Percentiles rank a stretch among this genome's conserved stretches.
Conservation (phyloP, 345 rosid species). For the Gossypium raimondii region DNA sequence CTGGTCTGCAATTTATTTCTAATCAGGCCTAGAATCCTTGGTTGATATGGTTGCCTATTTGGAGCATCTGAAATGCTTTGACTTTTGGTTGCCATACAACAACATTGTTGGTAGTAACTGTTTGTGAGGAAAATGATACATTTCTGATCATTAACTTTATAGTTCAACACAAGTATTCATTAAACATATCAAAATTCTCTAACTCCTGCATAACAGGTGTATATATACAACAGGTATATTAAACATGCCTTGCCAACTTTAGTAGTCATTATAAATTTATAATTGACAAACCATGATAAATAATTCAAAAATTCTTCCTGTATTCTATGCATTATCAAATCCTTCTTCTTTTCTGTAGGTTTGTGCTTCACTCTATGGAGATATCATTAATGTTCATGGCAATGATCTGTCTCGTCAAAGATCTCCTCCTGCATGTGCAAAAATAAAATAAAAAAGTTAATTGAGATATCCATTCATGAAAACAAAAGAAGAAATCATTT, state of each 20-base stretch:
- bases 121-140: not conserved
- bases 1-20: not conserved
- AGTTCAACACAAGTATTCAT: no score
- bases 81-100: not conserved
- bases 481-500: not conserved
- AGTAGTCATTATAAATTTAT: not conserved
- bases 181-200: no score
- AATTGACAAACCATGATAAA: not conserved
- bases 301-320: not conserved
- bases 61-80: slow-evolving; percentile 1
- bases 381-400: slow-evolving; percentile 18
- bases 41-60: not conserved
- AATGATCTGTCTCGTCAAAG: slow-evolving; percentile 58
- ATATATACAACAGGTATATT: no score
- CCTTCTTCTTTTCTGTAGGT: not conserved
- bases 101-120: not conserved
- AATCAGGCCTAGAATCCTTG: not conserved
- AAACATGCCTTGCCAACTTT: not conserved
- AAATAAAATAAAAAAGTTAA: not conserved
- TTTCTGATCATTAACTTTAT: not conserved
- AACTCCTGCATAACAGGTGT: no score
- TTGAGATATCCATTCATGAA: not conserved
- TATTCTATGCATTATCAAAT: not conserved
- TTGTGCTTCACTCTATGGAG: not conserved
- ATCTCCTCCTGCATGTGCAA: slow-evolving; percentile 54